Evolutionary conservation across 176 grass and related monocot species (phyloP), one percentile per base, ranked within the genome.

Genomic region (Typha latifolia): DNA sequence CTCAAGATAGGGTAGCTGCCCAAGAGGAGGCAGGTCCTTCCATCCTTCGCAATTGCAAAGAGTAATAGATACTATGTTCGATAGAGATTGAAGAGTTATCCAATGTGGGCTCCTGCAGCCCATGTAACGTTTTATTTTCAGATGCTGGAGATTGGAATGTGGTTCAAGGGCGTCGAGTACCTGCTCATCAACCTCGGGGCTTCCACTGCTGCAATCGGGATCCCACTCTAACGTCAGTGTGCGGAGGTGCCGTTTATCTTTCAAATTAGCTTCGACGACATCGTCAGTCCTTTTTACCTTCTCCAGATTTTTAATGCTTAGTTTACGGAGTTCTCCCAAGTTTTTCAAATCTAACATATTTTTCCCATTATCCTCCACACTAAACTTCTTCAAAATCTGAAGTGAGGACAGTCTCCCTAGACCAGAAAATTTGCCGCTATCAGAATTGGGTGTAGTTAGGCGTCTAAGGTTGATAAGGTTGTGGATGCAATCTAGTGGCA

Each of bases 391-490:
- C 14, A 78, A 49, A 47, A 70, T 57, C 62, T 78, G 76, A 53
- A 78, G 76, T 61, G 62, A 64, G n/a, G 32, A 70, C 26, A 78
- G 15, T 78, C 70, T 78, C 3, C 67, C 76, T 51, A 70, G 49
- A 0, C 0, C 48, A 64, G 5, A 47, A 78, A 70, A 63, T 53
- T 70, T 14, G 2, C 0, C 23, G 59, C 51, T 14, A 0, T 22
- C 21, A 4, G 67, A 76, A 10, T 67, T 31, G 67, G 66, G 11
- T 32, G 64, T 50, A 15, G 59, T 65, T 48, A 76, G 67, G 15
- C 59, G 65, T 8, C 64, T 63, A 59, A n/a, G n/a, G n/a, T n/a
- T n/a, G n/a, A n/a, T n/a, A n/a, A n/a, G n/a, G n/a, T n/a, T n/a
- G n/a, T n/a, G 10, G 16, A 32, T 16, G 10, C 18, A 48, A 43